phyloP scores from a whole-genome alignment of 2,329 filamentous ascomycete genomes.

The Xylariaceae sp. region DNA sequence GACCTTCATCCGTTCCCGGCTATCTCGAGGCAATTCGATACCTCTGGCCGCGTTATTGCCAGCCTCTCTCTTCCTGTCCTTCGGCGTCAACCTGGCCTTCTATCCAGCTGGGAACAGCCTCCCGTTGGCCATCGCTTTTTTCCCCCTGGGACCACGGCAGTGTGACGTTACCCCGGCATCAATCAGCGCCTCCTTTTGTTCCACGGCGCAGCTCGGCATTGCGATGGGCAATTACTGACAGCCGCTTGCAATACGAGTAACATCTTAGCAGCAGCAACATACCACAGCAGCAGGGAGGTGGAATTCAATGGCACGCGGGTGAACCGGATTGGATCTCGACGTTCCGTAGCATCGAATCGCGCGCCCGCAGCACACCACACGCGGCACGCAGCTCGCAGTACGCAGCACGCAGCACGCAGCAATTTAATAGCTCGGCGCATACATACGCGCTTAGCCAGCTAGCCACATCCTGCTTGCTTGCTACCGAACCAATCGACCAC shows the following conservation, averaged over 20 bases:
- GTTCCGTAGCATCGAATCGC: slow-evolving; percentile 2
- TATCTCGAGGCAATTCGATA: neutral
- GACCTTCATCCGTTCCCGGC: neutral
- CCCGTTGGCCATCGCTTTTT: slow-evolving; percentile 8
- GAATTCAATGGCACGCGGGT: slow-evolving; percentile 16
- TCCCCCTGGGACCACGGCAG: slow-evolving; percentile 6
- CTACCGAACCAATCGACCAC: slow-evolving; percentile 5
- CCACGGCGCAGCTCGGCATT: neutral
- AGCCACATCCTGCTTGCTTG: neutral
- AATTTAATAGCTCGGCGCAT: neutral
- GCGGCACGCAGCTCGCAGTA: neutral
- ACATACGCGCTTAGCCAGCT: neutral
- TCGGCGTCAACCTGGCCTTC: neutral
- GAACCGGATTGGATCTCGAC: slow-evolving; percentile 11
- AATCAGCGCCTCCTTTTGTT: slow-evolving; percentile 5
- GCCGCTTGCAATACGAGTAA: slow-evolving; percentile 11
- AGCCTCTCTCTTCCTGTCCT: neutral
- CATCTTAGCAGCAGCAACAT: neutral
- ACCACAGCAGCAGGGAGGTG: slow-evolving; percentile 6
- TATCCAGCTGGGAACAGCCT: neutral
- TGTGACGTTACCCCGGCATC: slow-evolving; percentile 16
- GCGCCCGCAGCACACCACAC: neutral
- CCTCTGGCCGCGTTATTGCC: neutral
- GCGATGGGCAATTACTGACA: neutral
- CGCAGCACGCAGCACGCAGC: neutral